Base-by-base conservation (phyloP, 139 green algal genomes). In the Haematococcus lacustris region DNA sequence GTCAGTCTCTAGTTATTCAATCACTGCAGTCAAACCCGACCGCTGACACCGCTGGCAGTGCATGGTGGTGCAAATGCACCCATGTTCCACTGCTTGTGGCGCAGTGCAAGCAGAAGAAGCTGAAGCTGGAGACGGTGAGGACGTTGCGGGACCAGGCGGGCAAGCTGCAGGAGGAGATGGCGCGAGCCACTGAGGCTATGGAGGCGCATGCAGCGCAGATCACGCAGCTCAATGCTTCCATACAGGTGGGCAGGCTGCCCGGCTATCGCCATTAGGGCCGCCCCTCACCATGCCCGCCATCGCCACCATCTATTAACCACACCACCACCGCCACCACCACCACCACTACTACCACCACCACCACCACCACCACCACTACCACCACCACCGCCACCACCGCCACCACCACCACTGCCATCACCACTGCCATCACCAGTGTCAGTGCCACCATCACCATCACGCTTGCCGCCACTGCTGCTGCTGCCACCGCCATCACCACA, bases 101-200 rank as follows among this genome's bases (percentile, higher is more conserved):
- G 33, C 38, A 66, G 70, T 51, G 41, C n/a, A 86, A 86, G 75
- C 86, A 94, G 78, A 73, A 80, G 51, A 85, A 78, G 66, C 79
- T 96, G 33, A 75, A 86, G 68, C 73, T 97, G 60, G 88, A 95
- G 13, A 77, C 84, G 7, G 75, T 96, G 1, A 83, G 83, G 43
- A 89, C 80, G 21, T 75, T 91, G 59, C 57, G 59, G 9, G 59
- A 74, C 33, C 35, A 40, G 1, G 74, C 74, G 4, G 37, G 35
- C n/a, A 34, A 37, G 32, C 74, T 71, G n/a, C 67, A 59, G 59
- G 47, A 64, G 50, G 70, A 76, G 25, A 21, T 73, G 47, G 33
- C 50, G 64, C 35, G 64, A 38, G 64, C 64, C 3, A 7, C 50
- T 37, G 64, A 70, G 37, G 25, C 50, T 2, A 70, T 70, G 5